Evolutionary conservation across 2,329 filamentous ascomycete species (phyloP).

Genomic region (Aspergillus puulaauensis): DNA sequence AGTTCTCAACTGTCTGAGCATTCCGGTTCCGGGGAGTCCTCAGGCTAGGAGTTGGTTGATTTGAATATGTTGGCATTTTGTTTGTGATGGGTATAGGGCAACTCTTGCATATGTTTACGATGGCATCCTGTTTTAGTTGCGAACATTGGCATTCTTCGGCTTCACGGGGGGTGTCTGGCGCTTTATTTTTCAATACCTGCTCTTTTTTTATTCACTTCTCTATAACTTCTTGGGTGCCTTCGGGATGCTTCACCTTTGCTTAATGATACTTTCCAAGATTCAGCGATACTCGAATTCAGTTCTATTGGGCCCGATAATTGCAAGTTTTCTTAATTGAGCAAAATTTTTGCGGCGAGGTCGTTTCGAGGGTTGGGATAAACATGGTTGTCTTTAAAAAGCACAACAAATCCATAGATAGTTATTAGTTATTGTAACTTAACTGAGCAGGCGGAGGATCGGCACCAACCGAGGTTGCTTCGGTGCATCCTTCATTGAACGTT

Average conservation of each 20-base stretch:
- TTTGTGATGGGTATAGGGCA: slow-evolving; percentile 42
- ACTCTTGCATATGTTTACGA: slow-evolving; percentile 43
- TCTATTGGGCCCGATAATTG: neutral
- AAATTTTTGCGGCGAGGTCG: slow-evolving; percentile 11
- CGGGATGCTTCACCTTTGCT: slow-evolving; percentile 25
- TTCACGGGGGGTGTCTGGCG: slow-evolving; percentile 35
- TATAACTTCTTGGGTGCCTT: slow-evolving; percentile 21
- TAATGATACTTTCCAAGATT: slow-evolving; percentile 29
- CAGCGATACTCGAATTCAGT: slow-evolving; percentile 13
- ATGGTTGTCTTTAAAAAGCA: neutral
- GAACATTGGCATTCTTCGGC: slow-evolving; percentile 36
- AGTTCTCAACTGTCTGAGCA: slow-evolving; percentile 25
- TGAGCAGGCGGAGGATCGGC: neutral
- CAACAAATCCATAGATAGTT: slow-evolving; percentile 16
- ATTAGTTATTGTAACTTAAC: neutral
- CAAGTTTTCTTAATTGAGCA: neutral
- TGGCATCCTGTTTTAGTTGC: slow-evolving; percentile 34
- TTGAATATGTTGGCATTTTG: slow-evolving; percentile 42
- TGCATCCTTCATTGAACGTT: neutral
- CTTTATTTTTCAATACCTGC: slow-evolving; percentile 24
- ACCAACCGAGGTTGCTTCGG: neutral
- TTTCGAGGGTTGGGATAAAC: slow-evolving; percentile 14
- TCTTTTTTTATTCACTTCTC: slow-evolving; percentile 17
- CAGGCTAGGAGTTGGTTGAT: slow-evolving; percentile 29
- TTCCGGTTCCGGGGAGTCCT: slow-evolving; percentile 14